Percentiles rank a stretch among this genome's conserved stretches.
Evolutionary conservation across 257 asterid genomes (phyloP).

Genomic region (Paraleonurus japonicus): DNA sequence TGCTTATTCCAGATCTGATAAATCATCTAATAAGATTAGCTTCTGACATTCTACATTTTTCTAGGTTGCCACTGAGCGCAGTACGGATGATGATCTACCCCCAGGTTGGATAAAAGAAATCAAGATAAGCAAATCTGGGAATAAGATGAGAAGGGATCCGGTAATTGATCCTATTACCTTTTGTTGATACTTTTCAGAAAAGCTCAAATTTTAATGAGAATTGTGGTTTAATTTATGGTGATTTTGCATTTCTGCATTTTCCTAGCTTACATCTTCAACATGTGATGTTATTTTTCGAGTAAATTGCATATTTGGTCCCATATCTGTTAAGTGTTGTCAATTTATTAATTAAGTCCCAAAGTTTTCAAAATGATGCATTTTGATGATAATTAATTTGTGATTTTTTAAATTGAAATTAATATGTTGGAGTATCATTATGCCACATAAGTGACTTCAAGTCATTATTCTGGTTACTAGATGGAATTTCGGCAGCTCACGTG

Average conservation of each 20-base stretch:
- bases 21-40: conserved; percentile 1
- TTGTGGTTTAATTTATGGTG: background rate
- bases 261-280: conserved; percentile 7
- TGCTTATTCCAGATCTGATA: conserved; percentile 14
- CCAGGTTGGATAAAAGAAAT: conserved; percentile 71
- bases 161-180: conserved; percentile 36
- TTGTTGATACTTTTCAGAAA: background rate
- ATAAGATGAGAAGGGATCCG: conserved; percentile 47
- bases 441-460: no score
- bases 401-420: no score
- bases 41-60: conserved; percentile 30
- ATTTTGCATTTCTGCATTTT: background rate
- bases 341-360: no score
- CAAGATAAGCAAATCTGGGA: conserved; percentile 40
- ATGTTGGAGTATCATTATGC: no score
- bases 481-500: no score
- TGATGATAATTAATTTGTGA: no score
- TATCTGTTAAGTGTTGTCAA: no score
- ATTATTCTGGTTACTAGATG: no score
- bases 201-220: background rate
- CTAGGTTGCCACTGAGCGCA: conserved; percentile 35
- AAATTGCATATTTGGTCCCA: no score
- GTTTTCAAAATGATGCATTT: no score
- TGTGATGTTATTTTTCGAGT: background rate
- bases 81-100: conserved; percentile 51